Conservation (phyloP, 2,329 filamentous ascomycete species). For the Fusarium sp. region DNA sequence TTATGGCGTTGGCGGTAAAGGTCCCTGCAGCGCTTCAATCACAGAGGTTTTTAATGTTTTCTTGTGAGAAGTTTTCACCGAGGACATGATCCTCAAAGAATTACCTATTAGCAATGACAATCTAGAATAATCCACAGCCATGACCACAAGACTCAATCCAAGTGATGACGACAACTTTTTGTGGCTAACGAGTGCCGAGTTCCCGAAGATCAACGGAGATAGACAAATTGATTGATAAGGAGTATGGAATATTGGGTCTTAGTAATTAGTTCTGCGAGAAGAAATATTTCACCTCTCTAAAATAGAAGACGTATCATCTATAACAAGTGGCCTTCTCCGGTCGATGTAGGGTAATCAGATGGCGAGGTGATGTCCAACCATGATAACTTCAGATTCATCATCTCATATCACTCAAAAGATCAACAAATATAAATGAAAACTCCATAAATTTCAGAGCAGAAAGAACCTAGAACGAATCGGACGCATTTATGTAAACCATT, state of each 20-base stretch:
- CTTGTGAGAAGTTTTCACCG: too few relatives aligned
- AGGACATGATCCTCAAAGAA: too few relatives aligned
- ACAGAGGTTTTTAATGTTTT: background rate
- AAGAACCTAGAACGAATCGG: background rate
- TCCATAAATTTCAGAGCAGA: too few relatives aligned
- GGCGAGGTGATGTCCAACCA: too few relatives aligned
- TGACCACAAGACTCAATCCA: background rate
- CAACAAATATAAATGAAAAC: too few relatives aligned
- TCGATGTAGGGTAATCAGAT: too few relatives aligned
- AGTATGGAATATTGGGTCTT: background rate
- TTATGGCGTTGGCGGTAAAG: background rate
- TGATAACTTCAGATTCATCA: too few relatives aligned
- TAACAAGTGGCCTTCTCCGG: too few relatives aligned
- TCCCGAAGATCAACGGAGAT: slow-evolving; percentile 22
- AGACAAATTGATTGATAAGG: background rate
- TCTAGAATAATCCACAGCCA: background rate
- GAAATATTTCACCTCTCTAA: background rate
- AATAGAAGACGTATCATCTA: too few relatives aligned
- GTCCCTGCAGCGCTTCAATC: background rate
- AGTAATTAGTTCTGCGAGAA: background rate
- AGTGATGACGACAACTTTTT: slow-evolving; percentile 24
- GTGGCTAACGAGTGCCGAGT: slow-evolving; percentile 29
- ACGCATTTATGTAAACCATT: background rate
- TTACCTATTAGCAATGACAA: background rate
- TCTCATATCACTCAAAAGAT: too few relatives aligned